These are phyloP conservation scores for Paraconiothyrium brasiliense DNA, from an alignment of 2,329 filamentous ascomycete species.

Conservation along the genomic window DNA sequence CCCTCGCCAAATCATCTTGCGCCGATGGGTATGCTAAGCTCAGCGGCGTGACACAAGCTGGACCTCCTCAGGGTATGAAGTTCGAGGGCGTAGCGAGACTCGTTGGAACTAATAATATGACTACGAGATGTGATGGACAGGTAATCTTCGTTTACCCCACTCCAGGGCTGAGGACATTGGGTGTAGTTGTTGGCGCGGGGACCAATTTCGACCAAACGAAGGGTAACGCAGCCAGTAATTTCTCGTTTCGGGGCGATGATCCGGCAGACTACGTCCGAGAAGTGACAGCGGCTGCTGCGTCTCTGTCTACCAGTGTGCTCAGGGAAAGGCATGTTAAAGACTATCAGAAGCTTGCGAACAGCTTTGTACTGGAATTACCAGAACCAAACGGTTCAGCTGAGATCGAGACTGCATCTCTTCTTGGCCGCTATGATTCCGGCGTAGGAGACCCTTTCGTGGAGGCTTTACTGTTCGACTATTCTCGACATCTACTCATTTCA, in stretches of 20 bases:
- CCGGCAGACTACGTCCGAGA: conserved; percentile 53
- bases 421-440: conserved; percentile 39
- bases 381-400: conserved; percentile 54
- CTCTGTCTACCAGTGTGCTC: conserved; percentile 46
- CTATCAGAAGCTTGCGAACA: conserved; percentile 51
- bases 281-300: conserved; percentile 44
- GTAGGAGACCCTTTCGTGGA: conserved; percentile 63
- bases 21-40: conserved; percentile 27
- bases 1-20: conserved; percentile 40
- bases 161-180: conserved; percentile 34
- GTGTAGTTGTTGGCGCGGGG: conserved; percentile 55
- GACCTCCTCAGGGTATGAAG: conserved; percentile 55
- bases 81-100: conserved; percentile 54
- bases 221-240: conserved; percentile 56
- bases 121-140: conserved; percentile 21
- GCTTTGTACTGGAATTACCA: conserved; percentile 58
- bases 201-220: conserved; percentile 63
- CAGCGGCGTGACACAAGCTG: conserved; percentile 48
- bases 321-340: conserved; percentile 52
- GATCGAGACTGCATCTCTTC: conserved; percentile 50
- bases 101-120: conserved; percentile 26
- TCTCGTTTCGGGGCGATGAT: conserved; percentile 61
- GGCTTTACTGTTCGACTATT: conserved; percentile 63
- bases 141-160: conserved; percentile 22
- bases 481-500: conserved; percentile 64